phyloP scores from a whole-genome alignment of 2,329 filamentous ascomycete genomes.

The Ophiocordyceps camponoti-saundersi region DNA sequence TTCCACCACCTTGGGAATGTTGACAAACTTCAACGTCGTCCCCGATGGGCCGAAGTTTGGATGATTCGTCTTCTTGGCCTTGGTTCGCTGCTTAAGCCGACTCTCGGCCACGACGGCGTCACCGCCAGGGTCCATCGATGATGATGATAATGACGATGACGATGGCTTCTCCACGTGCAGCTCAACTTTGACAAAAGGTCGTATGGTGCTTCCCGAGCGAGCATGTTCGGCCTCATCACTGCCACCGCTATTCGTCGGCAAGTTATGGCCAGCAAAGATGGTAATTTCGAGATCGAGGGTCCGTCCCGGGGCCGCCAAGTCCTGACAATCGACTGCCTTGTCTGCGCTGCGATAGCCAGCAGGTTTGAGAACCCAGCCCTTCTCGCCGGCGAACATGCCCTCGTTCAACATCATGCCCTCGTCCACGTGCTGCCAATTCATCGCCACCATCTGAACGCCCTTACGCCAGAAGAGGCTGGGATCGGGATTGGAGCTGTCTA shows the following conservation, averaged over 20 bases:
- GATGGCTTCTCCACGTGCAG: constrained; percentile 54
- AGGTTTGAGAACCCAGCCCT: constrained; percentile 78
- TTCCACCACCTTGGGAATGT: constrained; percentile 42
- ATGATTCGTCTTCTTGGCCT: constrained; percentile 37
- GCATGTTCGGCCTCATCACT: constrained; percentile 15
- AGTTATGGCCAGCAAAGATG: constrained; percentile 59
- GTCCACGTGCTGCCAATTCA: constrained; percentile 96
- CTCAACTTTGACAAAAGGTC: constrained; percentile 63
- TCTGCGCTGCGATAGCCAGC: constrained; percentile 45
- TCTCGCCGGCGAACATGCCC: constrained; percentile 82
- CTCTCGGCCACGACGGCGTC: constrained; percentile 23
- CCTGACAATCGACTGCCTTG: constrained; percentile 21
- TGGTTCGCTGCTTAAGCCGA: constrained; percentile 42
- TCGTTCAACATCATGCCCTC: constrained; percentile 93
- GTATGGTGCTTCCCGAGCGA: constrained; percentile 24
- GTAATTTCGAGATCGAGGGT: constrained; percentile 54
- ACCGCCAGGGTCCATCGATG: constrained; percentile 14
- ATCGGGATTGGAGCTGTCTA: constrained; percentile 88
- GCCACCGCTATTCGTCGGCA: constrained; percentile 22
- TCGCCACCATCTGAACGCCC: constrained; percentile 91
- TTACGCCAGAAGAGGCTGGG: constrained; percentile 82
- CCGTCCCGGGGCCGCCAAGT: constrained; percentile 27
- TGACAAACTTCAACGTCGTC: constrained; percentile 39
- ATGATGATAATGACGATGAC: no score
- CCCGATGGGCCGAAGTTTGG: constrained; percentile 42